These are phyloP conservation scores for Neoconidiobolus thromboides DNA, from an alignment of 371 early-diverging fungal species.

Conservation along the genomic window DNA sequence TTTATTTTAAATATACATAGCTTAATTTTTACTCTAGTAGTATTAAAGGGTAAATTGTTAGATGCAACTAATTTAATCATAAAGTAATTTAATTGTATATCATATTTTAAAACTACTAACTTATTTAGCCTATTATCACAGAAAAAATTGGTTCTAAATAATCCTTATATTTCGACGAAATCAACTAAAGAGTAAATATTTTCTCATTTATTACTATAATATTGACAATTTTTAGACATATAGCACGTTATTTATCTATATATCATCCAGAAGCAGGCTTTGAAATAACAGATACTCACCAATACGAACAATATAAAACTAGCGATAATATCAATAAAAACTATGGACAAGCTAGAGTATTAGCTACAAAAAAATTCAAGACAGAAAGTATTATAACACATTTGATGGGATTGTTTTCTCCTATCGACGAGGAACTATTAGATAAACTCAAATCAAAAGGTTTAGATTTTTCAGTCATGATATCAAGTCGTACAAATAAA, in stretches of 20 bases:
- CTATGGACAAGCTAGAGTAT: conserved; percentile 63
- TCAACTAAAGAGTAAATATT: neutral
- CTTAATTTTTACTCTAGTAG: neutral
- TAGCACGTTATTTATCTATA: conserved; percentile 42
- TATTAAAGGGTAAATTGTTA: neutral
- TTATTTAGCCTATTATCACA: conserved; percentile 8
- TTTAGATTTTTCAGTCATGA: conserved; percentile 79
- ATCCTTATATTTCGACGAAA: conserved; percentile 5
- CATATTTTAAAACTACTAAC: conserved; percentile 5
- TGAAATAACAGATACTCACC: conserved; percentile 47
- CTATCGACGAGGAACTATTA: conserved; percentile 47
- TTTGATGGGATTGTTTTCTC: conserved; percentile 64
- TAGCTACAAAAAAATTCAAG: conserved; percentile 55
- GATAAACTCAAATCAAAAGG: conserved; percentile 33
- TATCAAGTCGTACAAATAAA: conserved; percentile 40
- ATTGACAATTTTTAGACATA: conserved; percentile 20
- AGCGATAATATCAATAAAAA: conserved; percentile 19
- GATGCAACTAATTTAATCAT: neutral
- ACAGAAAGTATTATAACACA: conserved; percentile 50
- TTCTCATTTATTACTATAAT: neutral
- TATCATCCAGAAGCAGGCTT: conserved; percentile 72
- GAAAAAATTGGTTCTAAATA: conserved; percentile 10
- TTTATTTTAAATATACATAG: neutral
- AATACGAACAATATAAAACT: conserved; percentile 24
- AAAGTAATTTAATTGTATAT: neutral